Evolutionary conservation across 768 basidiomycete genomes (phyloP), one percentile per base, ranked within the genome.

Genomic region (Lentinula edodes): DNA sequence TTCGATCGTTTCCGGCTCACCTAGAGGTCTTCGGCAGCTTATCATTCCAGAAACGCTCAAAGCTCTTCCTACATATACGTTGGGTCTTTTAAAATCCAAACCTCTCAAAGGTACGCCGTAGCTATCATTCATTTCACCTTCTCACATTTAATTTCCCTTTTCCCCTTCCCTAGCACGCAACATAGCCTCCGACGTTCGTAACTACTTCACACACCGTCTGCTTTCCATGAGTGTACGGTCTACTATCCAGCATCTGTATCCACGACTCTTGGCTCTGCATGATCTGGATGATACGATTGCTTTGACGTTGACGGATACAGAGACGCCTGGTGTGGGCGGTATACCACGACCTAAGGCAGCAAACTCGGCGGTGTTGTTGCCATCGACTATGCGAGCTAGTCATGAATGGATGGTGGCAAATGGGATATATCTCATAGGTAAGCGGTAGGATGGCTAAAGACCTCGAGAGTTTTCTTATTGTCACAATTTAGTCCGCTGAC

Each of bases 31-130:
- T 34, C 20, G 46, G 0, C 66, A 99, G 96, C 74, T 99, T 63
- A 90, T 99, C 63, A 85, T 99, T 28, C 97, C 97, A 6, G 97
- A 98, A 74, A 88, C 90, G 0, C 95, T 94, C 79, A 88, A 89
- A 68, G 81, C 89, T 1, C 81, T 98, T 46, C 93, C 95, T 0
- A 78, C 93, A 16, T 95, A 88, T 70, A 83, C 84, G 3, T 78
- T 98, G 2, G 87, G 87, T 10, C 83, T 98, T 38, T 79, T 90
- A 51, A 99, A 99, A 76, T 84, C 84, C 57, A 96, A 97, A 71
- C 88, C 94, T 18, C 75, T 99, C n/a, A 96, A 97, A 87, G 93
- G 96, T 87, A 69, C 62, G 65, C 60, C 60, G 59, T 55, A 57
- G 35, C 56, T 43, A 52, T 62, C n/a, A 23, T 41, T 52, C n/a